These are phyloP conservation scores for Clavispora fructus DNA, from an alignment of 805 yeast species.

Conservation along the genomic window DNA sequence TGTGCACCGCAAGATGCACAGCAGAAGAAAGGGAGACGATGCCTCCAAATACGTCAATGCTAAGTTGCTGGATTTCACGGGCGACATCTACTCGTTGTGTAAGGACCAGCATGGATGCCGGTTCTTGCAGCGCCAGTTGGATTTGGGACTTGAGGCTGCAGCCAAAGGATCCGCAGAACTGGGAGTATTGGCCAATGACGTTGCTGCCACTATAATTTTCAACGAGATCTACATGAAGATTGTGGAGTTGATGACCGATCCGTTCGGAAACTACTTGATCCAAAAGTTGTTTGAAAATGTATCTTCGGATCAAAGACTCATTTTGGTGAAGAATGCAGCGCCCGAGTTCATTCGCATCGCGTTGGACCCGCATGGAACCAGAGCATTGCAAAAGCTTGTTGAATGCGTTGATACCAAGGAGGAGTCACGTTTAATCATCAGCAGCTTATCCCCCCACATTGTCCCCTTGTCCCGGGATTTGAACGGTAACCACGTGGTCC, in stretches of 20 bases:
- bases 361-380: slow-evolving; percentile 90
- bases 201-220: slow-evolving; percentile 71
- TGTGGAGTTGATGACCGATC: slow-evolving; percentile 87
- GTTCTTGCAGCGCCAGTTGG: slow-evolving; percentile 82
- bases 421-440: slow-evolving; percentile 62
- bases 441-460: slow-evolving; percentile 61
- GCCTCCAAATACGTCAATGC: slow-evolving; percentile 67
- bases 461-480: slow-evolving; percentile 79
- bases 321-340: slow-evolving; percentile 65
- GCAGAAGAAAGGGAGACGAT: slow-evolving; percentile 53
- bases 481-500: slow-evolving; percentile 96
- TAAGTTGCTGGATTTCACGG: slow-evolving; percentile 59
- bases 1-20: slow-evolving; percentile 40
- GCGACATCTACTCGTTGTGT: slow-evolving; percentile 74
- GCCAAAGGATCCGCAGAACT: slow-evolving; percentile 2
- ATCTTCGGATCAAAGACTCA: slow-evolving; percentile 60
- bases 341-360: slow-evolving; percentile 76
- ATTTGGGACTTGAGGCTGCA: slow-evolving; percentile 32
- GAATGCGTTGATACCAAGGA: slow-evolving; percentile 71
- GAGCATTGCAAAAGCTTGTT: slow-evolving; percentile 89
- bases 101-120: slow-evolving; percentile 97
- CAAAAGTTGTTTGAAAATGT: slow-evolving; percentile 86
- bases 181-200: slow-evolving; percentile 19
- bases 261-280: slow-evolving; percentile 94
- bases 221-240: slow-evolving; percentile 73